phyloP scores from a whole-genome alignment of 805 yeast species.

The Torulaspora gathmanii region DNA sequence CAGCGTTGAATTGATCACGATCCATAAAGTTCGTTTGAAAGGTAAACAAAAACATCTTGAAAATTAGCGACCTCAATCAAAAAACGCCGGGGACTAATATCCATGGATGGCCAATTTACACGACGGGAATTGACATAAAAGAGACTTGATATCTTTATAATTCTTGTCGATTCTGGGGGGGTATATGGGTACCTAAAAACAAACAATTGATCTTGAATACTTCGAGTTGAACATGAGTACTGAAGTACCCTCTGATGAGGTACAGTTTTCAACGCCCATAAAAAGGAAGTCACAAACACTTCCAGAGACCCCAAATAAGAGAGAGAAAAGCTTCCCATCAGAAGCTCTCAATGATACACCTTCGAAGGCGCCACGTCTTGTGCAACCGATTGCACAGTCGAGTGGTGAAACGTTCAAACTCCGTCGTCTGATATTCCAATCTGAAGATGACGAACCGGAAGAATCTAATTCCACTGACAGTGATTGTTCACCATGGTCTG shows the following conservation, averaged over 20 bases:
- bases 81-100: background rate
- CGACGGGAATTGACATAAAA: background rate
- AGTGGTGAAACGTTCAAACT: background rate
- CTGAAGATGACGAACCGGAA: background rate
- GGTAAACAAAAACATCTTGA: background rate
- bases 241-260: slow-evolving; percentile 1
- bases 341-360: slow-evolving; percentile 1
- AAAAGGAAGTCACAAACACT: slow-evolving; percentile 1
- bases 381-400: slow-evolving; percentile 4
- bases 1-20: background rate
- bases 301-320: slow-evolving; percentile 12
- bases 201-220: background rate
- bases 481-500: slow-evolving; percentile 16
- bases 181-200: background rate
- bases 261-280: slow-evolving; percentile 10
- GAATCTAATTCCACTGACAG: slow-evolving; percentile 6
- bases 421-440: background rate
- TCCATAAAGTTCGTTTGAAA: background rate
- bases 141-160: background rate
- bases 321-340: background rate
- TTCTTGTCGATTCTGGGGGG: background rate
- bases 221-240: background rate
- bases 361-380: slow-evolving; percentile 7
- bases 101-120: background rate
- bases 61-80: background rate